Evolutionary conservation across 192 early-diverging fungal species (phyloP), one percentile per base, ranked within the genome.

Genomic region (Diversispora eburnea): DNA sequence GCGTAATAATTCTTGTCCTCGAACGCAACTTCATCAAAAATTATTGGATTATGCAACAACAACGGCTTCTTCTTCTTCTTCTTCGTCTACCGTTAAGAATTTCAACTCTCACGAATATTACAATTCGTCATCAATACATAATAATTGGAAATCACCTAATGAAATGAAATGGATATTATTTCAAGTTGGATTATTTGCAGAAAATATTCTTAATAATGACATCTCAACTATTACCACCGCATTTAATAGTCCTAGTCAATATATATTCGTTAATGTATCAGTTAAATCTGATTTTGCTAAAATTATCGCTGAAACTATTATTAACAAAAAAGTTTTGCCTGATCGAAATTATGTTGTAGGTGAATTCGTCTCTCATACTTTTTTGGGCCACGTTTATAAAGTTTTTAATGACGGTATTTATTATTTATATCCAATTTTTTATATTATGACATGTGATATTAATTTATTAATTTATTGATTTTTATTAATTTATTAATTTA

Each of bases 331-430:
- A 45, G 33, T 62, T 41, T 7, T 17, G 17, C 8, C 60, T 42
- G 42, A 62, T 41, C 39, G 60, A 42, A 62, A 62, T 45, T 62
- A 62, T 15, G 60, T 62, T 41, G 60, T 62, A 17, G 60, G 60
- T 17, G 60, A 62, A 43, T 62, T 62, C 15, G 41, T 62, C 3
- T 33, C 60, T 41, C 60, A 62, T 62, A 62, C 60, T 2, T 62
- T 62, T n/a, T 41, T 62, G 17, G 60, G 60, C 0, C 60, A 62
- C 41, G 42, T 62, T 17, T 62, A 62, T 62, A 33, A 62, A 62
- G 60, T 62, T 7, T 62, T 62, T 62, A 62, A 62, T 6, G 13
- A 54, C 4, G 51, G 51, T 54, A 54, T 54, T 33, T 33, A 33
- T 33, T 33, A 33, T 33, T 33, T 33, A 33, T 33, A 33, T 33